Percentiles rank a stretch among this genome's conserved stretches.
These are phyloP conservation scores for Saccharomycopsis babjevae DNA, from an alignment of 805 yeast species.

Conservation along the genomic window DNA sequence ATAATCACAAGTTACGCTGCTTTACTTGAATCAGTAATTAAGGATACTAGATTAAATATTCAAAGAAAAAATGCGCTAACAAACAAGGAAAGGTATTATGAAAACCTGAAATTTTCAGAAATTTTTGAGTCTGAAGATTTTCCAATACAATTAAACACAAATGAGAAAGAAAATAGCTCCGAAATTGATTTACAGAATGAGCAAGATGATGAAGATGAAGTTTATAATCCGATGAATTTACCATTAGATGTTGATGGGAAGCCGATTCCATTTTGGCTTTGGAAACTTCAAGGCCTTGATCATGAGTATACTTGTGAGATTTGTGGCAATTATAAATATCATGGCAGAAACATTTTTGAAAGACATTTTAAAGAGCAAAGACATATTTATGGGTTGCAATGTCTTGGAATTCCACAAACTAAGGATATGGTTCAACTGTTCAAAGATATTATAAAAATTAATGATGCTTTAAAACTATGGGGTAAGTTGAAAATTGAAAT, in stretches of 20 bases:
- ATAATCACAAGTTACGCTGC: constrained; percentile 29
- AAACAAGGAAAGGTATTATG: constrained; percentile 53
- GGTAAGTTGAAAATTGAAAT: constrained; percentile 31
- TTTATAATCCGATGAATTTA: constrained; percentile 42
- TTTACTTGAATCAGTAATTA: constrained; percentile 32
- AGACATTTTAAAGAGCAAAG: constrained; percentile 64
- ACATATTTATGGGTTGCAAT: constrained; percentile 64
- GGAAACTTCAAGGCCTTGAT: constrained; percentile 78
- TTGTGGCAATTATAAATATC: constrained; percentile 65
- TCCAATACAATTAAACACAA: constrained; percentile 15
- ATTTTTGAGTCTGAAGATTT: constrained; percentile 6
- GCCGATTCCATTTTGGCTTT: constrained; percentile 91
- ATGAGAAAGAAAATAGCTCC: constrained; percentile 22
- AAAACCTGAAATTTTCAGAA: constrained; percentile 28
- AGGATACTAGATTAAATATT: constrained; percentile 45
- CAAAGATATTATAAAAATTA: constrained; percentile 53
- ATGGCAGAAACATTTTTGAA: constrained; percentile 63
- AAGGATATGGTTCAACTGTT: constrained; percentile 38
- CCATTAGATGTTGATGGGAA: constrained; percentile 84
- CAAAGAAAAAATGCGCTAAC: constrained; percentile 63
- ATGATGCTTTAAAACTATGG: constrained; percentile 60
- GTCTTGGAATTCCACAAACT: constrained; percentile 47
- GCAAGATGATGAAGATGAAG: constrained; percentile 26
- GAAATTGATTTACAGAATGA: constrained; percentile 21
- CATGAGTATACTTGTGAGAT: constrained; percentile 69